Conservation (phyloP, 768 basidiomycete species). For the Tylopilus intermedius region DNA sequence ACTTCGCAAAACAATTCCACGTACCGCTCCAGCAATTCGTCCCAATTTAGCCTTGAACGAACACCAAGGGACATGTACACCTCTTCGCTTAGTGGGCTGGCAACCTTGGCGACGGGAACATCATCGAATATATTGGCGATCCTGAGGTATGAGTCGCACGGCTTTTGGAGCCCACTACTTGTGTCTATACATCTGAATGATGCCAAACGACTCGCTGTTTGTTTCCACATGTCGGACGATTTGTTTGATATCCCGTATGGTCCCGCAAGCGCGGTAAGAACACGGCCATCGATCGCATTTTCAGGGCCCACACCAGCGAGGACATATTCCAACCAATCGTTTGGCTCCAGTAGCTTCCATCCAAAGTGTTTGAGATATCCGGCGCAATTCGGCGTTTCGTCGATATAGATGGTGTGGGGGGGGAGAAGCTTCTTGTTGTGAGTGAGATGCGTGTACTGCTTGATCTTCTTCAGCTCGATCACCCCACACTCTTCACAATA, state of each 20-base stretch:
- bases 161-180: background rate
- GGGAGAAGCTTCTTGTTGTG: background rate
- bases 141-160: background rate
- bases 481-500: background rate
- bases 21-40: background rate
- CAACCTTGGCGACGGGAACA: background rate
- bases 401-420: background rate
- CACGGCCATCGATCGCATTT: background rate
- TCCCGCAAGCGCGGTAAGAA: background rate
- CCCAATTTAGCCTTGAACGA: background rate
- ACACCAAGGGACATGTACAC: background rate
- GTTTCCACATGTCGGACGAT: background rate
- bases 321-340: background rate
- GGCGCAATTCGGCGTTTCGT: background rate
- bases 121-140: background rate
- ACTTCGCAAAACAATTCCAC: background rate
- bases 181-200: background rate
- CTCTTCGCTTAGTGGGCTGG: background rate
- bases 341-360: background rate
- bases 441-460: background rate
- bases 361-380: background rate
- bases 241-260: background rate
- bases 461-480: background rate
- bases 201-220: background rate
- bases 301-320: background rate